These are phyloP conservation scores for Kuraishia capsulata DNA, from an alignment of 805 yeast species.

Conservation along the genomic window DNA sequence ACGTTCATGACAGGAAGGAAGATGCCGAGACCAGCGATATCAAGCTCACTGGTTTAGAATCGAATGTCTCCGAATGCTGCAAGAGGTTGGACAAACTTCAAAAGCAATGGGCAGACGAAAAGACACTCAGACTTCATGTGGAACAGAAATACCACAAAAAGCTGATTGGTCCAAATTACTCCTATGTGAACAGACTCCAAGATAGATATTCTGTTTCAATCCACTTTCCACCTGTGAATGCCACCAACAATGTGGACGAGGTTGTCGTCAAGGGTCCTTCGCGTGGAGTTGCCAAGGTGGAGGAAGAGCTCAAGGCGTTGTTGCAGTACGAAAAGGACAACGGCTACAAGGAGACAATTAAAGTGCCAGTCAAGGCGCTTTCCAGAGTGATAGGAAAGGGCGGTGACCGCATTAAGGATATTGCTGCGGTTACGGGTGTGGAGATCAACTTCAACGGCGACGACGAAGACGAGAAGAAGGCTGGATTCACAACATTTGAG, in stretches of 20 bases:
- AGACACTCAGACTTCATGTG: conserved; percentile 50
- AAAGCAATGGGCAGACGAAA: conserved; percentile 78
- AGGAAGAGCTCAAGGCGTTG: conserved; percentile 76
- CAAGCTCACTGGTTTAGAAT: conserved; percentile 65
- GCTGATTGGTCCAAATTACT: conserved; percentile 78
- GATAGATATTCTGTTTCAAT: conserved; percentile 80
- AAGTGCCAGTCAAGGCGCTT: conserved; percentile 66
- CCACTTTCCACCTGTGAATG: conserved; percentile 55
- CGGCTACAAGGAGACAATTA: conserved; percentile 55
- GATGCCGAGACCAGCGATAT: conserved; percentile 27
- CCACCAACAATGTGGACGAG: conserved; percentile 46
- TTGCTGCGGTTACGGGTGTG: conserved; percentile 61
- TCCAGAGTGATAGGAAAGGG: conserved; percentile 83
- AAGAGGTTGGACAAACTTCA: conserved; percentile 46
- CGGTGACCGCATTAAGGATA: conserved; percentile 77
- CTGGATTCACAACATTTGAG: conserved; percentile 51
- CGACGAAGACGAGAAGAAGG: conserved; percentile 30
- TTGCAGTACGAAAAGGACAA: conserved; percentile 82
- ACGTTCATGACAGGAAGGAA: conserved; percentile 51
- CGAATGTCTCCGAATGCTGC: conserved; percentile 68
- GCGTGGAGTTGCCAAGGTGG: conserved; percentile 75
- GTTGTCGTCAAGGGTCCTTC: conserved; percentile 82
- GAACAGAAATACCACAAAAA: conserved; percentile 75
- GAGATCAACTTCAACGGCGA: conserved; percentile 39
- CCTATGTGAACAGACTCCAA: conserved; percentile 74